A percentile compares a stretch with the other conserved stretches of the same genome.
Conservation (phyloP, 352 stramenopile genomes). For the Phytophthora colocasiae region DNA sequence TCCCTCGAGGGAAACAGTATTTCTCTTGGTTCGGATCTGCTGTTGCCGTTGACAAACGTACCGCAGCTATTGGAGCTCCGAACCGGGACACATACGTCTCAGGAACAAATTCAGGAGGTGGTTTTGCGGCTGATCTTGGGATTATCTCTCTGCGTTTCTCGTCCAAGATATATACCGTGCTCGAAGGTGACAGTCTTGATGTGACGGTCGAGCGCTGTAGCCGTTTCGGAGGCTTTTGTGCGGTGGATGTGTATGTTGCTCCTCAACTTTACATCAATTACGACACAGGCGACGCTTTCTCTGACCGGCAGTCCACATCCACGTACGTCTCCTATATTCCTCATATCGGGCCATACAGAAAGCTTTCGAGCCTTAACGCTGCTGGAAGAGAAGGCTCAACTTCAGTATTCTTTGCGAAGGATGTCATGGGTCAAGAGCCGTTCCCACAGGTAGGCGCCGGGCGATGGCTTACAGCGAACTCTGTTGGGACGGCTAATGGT, state of each 20-base stretch:
- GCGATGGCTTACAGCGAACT: slow-evolving; percentile 59
- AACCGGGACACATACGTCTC: slow-evolving; percentile 94
- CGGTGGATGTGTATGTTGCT: slow-evolving; percentile 56
- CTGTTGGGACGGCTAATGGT: slow-evolving; percentile 87
- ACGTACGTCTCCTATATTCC: slow-evolving; percentile 60
- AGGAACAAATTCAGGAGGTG: slow-evolving; percentile 92
- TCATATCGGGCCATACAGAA: slow-evolving; percentile 63
- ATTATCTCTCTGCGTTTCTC: slow-evolving; percentile 90
- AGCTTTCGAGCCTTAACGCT: slow-evolving; percentile 69
- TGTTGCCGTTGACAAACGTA: slow-evolving; percentile 84
- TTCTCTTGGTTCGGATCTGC: slow-evolving; percentile 88
- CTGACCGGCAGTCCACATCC: slow-evolving; percentile 44
- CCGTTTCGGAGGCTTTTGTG: slow-evolving; percentile 57
- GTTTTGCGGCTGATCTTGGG: slow-evolving; percentile 91
- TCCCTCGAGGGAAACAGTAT: slow-evolving; percentile 91
- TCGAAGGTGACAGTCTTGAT: slow-evolving; percentile 87
- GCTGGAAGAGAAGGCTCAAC: slow-evolving; percentile 41
- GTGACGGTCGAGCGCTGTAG: slow-evolving; percentile 79
- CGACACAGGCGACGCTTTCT: slow-evolving; percentile 79
- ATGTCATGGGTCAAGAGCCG: slow-evolving; percentile 72
- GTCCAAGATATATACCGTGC: slow-evolving; percentile 75
- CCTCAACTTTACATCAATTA: slow-evolving; percentile 73
- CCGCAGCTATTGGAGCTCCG: slow-evolving; percentile 89
- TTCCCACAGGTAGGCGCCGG: slow-evolving; percentile 76
- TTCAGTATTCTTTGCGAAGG: slow-evolving; percentile 59